A percentile compares a stretch with the other conserved stretches of the same genome.
phyloP scores from a whole-genome alignment of 1,139 yeast genomes.

The Scheffersomyces quercinus region DNA sequence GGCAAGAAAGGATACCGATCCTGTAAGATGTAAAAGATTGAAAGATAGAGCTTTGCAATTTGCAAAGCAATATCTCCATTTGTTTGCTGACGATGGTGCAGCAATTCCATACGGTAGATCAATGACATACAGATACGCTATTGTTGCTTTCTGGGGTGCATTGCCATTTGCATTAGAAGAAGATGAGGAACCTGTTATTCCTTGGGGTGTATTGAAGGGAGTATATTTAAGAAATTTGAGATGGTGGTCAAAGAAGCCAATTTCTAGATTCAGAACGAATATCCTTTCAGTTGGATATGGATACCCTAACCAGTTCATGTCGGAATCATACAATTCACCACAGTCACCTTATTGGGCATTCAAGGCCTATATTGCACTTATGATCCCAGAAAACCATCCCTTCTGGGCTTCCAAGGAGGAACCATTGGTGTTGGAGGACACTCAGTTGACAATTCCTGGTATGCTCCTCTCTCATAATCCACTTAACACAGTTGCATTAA shows the following conservation, averaged over 20 bases:
- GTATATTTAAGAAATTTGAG: conserved; percentile 20
- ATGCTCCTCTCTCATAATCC: conserved; percentile 20
- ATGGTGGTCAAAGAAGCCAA: conserved; percentile 29
- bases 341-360: conserved; percentile 31
- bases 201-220: conserved; percentile 23
- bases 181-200: conserved; percentile 9
- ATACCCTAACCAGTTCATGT: conserved; percentile 25
- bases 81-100: conserved; percentile 32
- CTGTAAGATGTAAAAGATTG: conserved; percentile 12
- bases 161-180: conserved; percentile 17
- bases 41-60: conserved; percentile 18
- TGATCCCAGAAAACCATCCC: conserved; percentile 14
- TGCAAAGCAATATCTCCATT: conserved; percentile 19
- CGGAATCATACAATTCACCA: conserved; percentile 26
- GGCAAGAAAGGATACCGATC: conserved; percentile 11
- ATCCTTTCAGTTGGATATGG: conserved; percentile 24
- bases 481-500: conserved; percentile 21
- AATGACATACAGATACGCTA: conserved; percentile 25
- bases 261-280: conserved; percentile 16
- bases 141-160: conserved; percentile 27
- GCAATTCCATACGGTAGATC: conserved; percentile 75
- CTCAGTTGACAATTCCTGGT: conserved; percentile 8
- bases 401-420: conserved; percentile 15
- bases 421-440: conserved; percentile 6
- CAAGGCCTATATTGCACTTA: conserved; percentile 20